A percentile compares a stretch with the other conserved stretches of the same genome.
These are phyloP conservation scores for Ceratocystis smalleyi DNA, from an alignment of 2,329 filamentous ascomycete genomes.

Conservation along the genomic window DNA sequence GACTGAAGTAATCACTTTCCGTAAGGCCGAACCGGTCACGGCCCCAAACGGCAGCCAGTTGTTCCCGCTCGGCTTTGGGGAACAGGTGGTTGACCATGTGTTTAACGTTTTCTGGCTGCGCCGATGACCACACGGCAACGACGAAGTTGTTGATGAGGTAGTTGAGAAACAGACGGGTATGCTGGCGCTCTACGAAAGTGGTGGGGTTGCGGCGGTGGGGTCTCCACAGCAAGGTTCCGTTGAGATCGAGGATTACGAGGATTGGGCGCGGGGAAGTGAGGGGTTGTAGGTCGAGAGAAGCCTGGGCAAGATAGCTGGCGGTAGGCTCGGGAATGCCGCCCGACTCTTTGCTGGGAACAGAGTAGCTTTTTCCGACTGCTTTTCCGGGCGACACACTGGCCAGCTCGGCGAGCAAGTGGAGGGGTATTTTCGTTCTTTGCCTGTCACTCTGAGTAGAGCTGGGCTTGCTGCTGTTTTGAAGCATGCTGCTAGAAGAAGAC, in stretches of 20 bases:
- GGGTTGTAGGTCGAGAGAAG: constrained; percentile 29
- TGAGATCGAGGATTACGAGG: constrained; percentile 79
- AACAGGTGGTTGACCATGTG: constrained; percentile 54
- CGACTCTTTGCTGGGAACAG: constrained; percentile 27
- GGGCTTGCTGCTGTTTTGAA: background rate
- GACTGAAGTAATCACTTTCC: constrained; percentile 44
- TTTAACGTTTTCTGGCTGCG: constrained; percentile 54
- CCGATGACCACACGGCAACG: constrained; percentile 86
- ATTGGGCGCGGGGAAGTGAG: constrained; percentile 42
- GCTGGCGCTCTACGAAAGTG: constrained; percentile 49
- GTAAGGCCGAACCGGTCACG: constrained; percentile 61
- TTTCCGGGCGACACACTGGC: background rate
- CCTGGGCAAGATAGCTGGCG: constrained; percentile 41
- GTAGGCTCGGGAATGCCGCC: constrained; percentile 48
- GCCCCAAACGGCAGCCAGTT: constrained; percentile 58
- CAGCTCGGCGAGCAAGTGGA: too few species aligned
- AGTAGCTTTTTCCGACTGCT: background rate
- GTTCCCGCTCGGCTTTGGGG: constrained; percentile 32
- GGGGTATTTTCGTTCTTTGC: too few species aligned
- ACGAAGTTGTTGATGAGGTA: constrained; percentile 61
- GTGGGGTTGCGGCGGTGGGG: constrained; percentile 34
- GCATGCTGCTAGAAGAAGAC: background rate
- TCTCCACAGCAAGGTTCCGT: constrained; percentile 74
- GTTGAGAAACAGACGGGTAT: constrained; percentile 51
- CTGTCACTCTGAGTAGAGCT: background rate